Base-by-base conservation (phyloP, 108 stramenopile genomes). In the Discostella stelligeroides region DNA sequence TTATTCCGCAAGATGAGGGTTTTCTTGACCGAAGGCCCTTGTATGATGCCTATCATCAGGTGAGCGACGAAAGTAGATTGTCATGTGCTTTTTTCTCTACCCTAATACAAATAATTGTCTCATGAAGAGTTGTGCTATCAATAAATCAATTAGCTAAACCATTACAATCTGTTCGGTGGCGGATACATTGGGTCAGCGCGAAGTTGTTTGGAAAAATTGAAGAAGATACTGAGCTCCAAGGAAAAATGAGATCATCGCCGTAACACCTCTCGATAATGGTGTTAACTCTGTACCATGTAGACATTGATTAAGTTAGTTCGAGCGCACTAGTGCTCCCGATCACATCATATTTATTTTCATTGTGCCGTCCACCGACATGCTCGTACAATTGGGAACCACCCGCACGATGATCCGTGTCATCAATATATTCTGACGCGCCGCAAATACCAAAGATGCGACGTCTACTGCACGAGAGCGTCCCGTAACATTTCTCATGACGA, bases 11-110 rank as follows among this genome's bases (percentile, higher is more conserved):
- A 57, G 79, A 79, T 15, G 74, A 82, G 20, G 83, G 83, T 14
- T 86, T 86, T 25, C 40, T 67, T 0, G 64, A 81, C 46, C 73
- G 86, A 57, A 75, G 79, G 48, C 81, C 81, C 6, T 72, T 86
- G 11, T 86, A 86, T 50, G 83, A 84, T 70, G 81, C 78, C 7
- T 84, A 86, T 46, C 86, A 86, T 60, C 83, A 86, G 47, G 61
- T 62, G 34, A 62, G 61, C 15, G 10, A 20, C 7, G n/a, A n/a
- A n/a, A n/a, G n/a, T n/a, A n/a, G n/a, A n/a, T n/a, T n/a, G n/a
- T n/a, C n/a, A n/a, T n/a, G n/a, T n/a, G n/a, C n/a, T n/a, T n/a
- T n/a, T n/a, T n/a, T n/a, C n/a, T n/a, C n/a, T n/a, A n/a, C n/a
- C n/a, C n/a, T n/a, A n/a, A n/a, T n/a, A n/a, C n/a, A n/a, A n/a